phyloP scores from a whole-genome alignment of 1,284 basidiomycete genomes.

The Irpex lacteus region DNA sequence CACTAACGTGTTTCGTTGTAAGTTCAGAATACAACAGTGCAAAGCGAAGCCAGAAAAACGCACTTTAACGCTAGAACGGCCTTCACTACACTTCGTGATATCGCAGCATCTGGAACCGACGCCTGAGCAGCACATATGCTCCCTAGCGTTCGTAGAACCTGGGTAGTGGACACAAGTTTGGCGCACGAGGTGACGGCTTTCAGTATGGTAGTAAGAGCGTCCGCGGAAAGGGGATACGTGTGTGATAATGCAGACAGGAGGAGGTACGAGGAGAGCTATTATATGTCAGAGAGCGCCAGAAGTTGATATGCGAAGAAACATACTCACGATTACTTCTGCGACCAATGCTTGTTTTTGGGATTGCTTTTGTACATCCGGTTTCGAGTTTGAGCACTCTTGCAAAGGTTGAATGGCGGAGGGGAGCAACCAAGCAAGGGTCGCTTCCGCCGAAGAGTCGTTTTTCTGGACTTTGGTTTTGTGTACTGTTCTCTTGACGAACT shows the following conservation, averaged over 20 bases:
- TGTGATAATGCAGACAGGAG: conserved; percentile 67
- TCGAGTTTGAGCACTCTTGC: conserved; percentile 30
- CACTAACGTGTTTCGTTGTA: conserved; percentile 31
- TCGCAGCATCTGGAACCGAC: conserved; percentile 22
- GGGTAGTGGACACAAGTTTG: conserved; percentile 43
- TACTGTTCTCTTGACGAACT: conserved; percentile 54
- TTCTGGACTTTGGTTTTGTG: conserved; percentile 32
- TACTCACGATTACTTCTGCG: conserved; percentile 56
- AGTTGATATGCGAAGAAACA: background rate
- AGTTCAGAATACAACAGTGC: no score
- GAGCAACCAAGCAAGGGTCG: conserved; percentile 56
- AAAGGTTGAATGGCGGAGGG: conserved; percentile 61
- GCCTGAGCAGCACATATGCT: conserved; percentile 60
- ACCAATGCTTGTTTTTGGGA: conserved; percentile 19
- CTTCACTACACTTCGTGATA: conserved; percentile 42
- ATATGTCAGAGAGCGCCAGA: background rate
- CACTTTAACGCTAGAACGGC: conserved; percentile 44
- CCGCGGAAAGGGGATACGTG: conserved; percentile 52
- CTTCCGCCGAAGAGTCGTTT: conserved; percentile 52
- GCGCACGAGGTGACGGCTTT: conserved; percentile 52
- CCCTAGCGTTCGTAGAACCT: conserved; percentile 56
- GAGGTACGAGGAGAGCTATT: conserved; percentile 71
- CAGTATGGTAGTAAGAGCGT: conserved; percentile 59
- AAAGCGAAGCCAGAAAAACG: conserved; percentile 20
- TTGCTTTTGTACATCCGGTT: conserved; percentile 15